These are phyloP conservation scores for Artemisia argyi DNA, from an alignment of 129 eudicot genomes.

Conservation along the genomic window DNA sequence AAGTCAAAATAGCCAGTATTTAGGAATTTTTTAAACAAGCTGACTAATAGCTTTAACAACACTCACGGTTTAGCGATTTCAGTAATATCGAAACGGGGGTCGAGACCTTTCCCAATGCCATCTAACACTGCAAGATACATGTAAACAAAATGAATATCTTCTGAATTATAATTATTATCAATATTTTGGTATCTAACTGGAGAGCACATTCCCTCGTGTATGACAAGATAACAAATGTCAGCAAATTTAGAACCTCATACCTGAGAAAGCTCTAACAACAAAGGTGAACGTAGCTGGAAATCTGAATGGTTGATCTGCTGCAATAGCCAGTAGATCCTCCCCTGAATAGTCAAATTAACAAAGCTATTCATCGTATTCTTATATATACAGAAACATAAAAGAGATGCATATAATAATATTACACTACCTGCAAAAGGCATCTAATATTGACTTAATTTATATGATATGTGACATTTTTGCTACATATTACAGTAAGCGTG, in stretches of 20 bases:
- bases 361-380: neutral
- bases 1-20: neutral
- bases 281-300: conserved; percentile 99
- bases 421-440: neutral
- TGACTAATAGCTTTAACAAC: conserved; percentile 19
- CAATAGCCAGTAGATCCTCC: conserved; percentile 90
- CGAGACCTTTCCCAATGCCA: conserved; percentile 99
- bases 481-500: conserved; percentile 19
- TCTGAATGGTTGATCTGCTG: conserved; percentile 96
- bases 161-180: neutral
- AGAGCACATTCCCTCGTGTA: conserved; percentile 2
- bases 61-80: conserved; percentile 99
- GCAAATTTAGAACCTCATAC: conserved; percentile 30
- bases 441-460: conserved; percentile 9
- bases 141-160: conserved; percentile 16
- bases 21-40: neutral
- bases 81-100: conserved; percentile 97
- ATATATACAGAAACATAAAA: neutral
- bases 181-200: neutral
- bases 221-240: neutral
- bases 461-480: neutral
- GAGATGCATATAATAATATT: conserved; percentile 15
- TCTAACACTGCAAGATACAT: conserved; percentile 65
- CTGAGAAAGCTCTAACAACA: conserved; percentile 98
- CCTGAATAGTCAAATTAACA: conserved; percentile 43